Percentiles rank a stretch among this genome's conserved stretches.
Evolutionary conservation across 2,329 filamentous ascomycete genomes (phyloP).

Genomic region (Neonectria faginata): DNA sequence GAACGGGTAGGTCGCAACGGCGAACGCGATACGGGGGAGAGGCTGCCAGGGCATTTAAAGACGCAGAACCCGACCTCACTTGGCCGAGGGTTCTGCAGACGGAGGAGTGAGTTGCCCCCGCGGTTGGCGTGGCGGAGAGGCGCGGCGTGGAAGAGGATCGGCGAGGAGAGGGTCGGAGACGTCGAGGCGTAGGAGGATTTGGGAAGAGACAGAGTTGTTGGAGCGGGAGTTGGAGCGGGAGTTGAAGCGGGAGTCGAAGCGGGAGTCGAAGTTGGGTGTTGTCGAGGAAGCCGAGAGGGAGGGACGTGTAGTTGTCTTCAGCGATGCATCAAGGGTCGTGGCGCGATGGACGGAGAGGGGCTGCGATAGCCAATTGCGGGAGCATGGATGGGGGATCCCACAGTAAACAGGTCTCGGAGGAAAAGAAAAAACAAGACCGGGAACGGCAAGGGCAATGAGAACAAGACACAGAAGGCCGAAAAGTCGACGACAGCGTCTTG

Average conservation of each 20-base stretch:
- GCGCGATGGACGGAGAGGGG: slow-evolving; percentile 40
- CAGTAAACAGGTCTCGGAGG: slow-evolving; percentile 19
- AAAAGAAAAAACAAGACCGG: slow-evolving; percentile 5
- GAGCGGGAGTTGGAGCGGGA: neutral
- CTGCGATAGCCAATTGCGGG: slow-evolving; percentile 43
- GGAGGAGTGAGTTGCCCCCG: slow-evolving; percentile 30
- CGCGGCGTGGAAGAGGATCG: slow-evolving; percentile 35
- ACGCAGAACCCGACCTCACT: slow-evolving; percentile 36
- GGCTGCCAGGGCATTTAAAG: slow-evolving; percentile 92
- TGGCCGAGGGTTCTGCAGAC: slow-evolving; percentile 29
- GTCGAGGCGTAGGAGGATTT: slow-evolving; percentile 17
- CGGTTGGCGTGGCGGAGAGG: slow-evolving; percentile 32
- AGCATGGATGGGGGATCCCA: slow-evolving; percentile 42
- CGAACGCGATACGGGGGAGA: slow-evolving; percentile 96
- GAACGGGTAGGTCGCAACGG: slow-evolving; percentile 95
- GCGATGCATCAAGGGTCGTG: slow-evolving; percentile 48
- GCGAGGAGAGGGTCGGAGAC: slow-evolving; percentile 36
- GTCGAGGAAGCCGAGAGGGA: slow-evolving; percentile 20
- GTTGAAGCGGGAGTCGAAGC: slow-evolving; percentile 17
- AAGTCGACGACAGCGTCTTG: slow-evolving; percentile 12
- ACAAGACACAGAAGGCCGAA: slow-evolving; percentile 11
- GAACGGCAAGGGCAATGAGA: neutral
- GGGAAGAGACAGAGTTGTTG: neutral
- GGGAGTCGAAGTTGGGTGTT: slow-evolving; percentile 7
- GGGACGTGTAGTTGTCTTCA: slow-evolving; percentile 31